Percentiles rank a stretch among this genome's conserved stretches.
Conservation (phyloP, 2,329 filamentous ascomycete genomes). For the Plenodomus biglobosus region DNA sequence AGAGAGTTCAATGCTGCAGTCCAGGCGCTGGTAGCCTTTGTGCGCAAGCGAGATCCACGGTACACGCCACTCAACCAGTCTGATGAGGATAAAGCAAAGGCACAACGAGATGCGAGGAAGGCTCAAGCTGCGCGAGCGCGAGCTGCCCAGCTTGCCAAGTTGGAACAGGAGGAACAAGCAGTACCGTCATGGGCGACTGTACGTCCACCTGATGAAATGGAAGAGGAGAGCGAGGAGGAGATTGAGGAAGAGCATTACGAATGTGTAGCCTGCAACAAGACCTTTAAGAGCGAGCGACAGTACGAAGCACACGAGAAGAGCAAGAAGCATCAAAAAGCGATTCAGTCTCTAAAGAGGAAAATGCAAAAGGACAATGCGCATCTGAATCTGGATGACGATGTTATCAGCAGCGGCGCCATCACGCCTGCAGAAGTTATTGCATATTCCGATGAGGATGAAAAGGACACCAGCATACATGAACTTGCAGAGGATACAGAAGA, state of each 20-base stretch:
- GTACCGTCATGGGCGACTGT: conserved; percentile 76
- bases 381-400: conserved; percentile 51
- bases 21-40: conserved; percentile 80
- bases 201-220: conserved; percentile 56
- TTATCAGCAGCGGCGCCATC: conserved; percentile 35
- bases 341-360: conserved; percentile 75
- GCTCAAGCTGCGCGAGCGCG: conserved; percentile 83
- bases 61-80: conserved; percentile 76
- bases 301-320: conserved; percentile 91
- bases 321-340: conserved; percentile 90
- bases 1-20: conserved; percentile 93
- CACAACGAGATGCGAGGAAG: conserved; percentile 73
- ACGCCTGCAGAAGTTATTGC: conserved; percentile 33
- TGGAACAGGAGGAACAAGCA: conserved; percentile 64
- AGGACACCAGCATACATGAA: conserved; percentile 39
- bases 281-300: conserved; percentile 88
- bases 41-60: conserved; percentile 86
- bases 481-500: conserved; percentile 17
- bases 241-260: conserved; percentile 58
- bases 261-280: conserved; percentile 65
- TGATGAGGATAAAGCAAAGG: conserved; percentile 77
- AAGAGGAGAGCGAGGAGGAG: conserved; percentile 57
- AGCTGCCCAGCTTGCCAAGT: conserved; percentile 75
- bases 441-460: conserved; percentile 33
- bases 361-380: conserved; percentile 79